Conservation (phyloP, 2,329 filamentous ascomycete species). For the Fusarium stilboides region DNA sequence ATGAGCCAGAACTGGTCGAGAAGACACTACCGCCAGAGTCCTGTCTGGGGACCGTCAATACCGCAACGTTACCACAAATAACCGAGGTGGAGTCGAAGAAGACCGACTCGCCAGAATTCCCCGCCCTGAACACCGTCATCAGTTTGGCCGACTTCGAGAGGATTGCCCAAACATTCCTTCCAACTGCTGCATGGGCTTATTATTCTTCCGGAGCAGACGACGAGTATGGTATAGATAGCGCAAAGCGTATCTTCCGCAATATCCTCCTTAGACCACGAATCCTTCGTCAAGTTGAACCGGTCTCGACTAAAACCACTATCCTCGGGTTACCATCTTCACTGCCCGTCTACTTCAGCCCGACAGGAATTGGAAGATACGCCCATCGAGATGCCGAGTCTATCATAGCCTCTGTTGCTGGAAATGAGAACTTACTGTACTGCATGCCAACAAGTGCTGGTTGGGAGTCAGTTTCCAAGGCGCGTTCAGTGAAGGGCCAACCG, state of each 20-base stretch:
- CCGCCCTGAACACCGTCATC: constrained; percentile 1
- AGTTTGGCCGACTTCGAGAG: constrained; percentile 7
- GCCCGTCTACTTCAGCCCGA: constrained; percentile 9
- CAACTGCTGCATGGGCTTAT: constrained; percentile 2
- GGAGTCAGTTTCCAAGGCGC: neutral
- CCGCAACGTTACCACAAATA: neutral
- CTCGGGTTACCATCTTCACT: neutral
- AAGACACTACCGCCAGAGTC: neutral
- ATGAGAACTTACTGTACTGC: constrained; percentile 1
- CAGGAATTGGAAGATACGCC: neutral
- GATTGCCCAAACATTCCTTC: neutral
- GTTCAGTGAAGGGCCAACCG: neutral
- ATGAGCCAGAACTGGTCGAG: neutral
- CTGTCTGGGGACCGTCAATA: neutral
- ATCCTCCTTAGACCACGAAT: constrained; percentile 4
- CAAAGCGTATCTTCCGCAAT: neutral
- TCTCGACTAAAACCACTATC: constrained; percentile 2
- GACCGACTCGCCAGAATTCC: neutral
- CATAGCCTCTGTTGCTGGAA: neutral
- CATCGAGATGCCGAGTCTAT: constrained; percentile 1
- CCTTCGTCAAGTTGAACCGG: constrained; percentile 7
- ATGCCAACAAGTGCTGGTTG: constrained; percentile 10
- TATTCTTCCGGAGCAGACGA: constrained; percentile 11
- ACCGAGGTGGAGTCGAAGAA: neutral
- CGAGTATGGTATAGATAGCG: neutral